Evolutionary conservation across 1,139 yeast species (phyloP).

Genomic region (Yamadazyma dushanensis): DNA sequence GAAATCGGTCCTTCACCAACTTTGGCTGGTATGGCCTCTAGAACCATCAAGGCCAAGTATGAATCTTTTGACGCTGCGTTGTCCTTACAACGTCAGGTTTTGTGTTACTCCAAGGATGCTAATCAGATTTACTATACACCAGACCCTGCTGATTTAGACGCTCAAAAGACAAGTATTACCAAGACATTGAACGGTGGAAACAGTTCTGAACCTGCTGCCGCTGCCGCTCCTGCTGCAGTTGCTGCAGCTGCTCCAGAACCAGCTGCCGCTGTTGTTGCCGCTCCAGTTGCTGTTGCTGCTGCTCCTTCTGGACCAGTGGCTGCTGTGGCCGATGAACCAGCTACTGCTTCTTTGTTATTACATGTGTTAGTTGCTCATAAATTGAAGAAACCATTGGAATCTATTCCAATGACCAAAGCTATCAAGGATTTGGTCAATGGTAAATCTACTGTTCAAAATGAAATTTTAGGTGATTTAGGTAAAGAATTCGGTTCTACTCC

Average conservation of each 20-base stretch:
- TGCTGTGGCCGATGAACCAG: slow-evolving; percentile 85
- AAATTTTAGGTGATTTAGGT: slow-evolving; percentile 96
- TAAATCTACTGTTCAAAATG: slow-evolving; percentile 97
- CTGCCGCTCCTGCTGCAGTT: slow-evolving; percentile 35
- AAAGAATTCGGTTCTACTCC: slow-evolving; percentile 98
- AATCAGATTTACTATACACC: slow-evolving; percentile 96
- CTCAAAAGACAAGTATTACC: slow-evolving; percentile 34
- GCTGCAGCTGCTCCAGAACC: slow-evolving; percentile 49
- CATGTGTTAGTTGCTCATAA: slow-evolving; percentile 95
- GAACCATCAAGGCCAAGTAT: slow-evolving; percentile 94
- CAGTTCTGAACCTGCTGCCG: slow-evolving; percentile 12
- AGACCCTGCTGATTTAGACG: slow-evolving; percentile 64
- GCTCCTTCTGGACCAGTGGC: slow-evolving; percentile 75
- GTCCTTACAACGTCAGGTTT: slow-evolving; percentile 92
- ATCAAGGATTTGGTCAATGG: slow-evolving; percentile 97
- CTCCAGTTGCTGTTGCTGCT: slow-evolving; percentile 60
- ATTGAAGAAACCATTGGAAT: slow-evolving; percentile 85
- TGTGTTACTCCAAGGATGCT: slow-evolving; percentile 93
- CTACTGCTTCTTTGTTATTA: slow-evolving; percentile 75
- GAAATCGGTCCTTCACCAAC: slow-evolving; percentile 99
- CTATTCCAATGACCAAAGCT: slow-evolving; percentile 86
- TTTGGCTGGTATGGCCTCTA: slow-evolving; percentile 95
- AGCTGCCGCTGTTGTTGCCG: slow-evolving; percentile 56
- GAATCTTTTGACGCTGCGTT: slow-evolving; percentile 97
- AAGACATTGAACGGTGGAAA: slow-evolving; percentile 23